Conservation (phyloP, 805 yeast species). For the Cyberlindnera nakhonratchasimensis region DNA sequence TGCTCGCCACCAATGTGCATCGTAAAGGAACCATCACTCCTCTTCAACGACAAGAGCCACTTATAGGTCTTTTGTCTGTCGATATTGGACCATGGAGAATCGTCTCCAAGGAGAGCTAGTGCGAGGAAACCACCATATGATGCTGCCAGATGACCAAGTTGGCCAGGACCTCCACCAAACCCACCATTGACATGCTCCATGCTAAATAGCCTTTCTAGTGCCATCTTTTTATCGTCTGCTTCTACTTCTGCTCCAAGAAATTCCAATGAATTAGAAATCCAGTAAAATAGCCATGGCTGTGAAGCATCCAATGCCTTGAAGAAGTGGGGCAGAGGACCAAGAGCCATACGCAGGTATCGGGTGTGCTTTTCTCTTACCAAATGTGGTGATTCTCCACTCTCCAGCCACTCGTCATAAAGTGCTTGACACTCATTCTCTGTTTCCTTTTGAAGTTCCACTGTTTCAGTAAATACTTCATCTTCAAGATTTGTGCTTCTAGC, state of each 20-base stretch:
- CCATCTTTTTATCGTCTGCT: slow-evolving; percentile 28
- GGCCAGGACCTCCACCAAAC: slow-evolving; percentile 82
- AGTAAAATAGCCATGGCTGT: slow-evolving; percentile 87
- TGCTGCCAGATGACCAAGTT: slow-evolving; percentile 80
- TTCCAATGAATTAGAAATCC: slow-evolving; percentile 62
- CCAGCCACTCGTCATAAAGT: slow-evolving; percentile 30
- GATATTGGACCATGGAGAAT: slow-evolving; percentile 39
- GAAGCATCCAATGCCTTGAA: slow-evolving; percentile 68
- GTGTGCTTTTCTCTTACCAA: slow-evolving; percentile 19
- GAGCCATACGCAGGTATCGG: slow-evolving; percentile 17
- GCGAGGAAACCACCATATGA: slow-evolving; percentile 75
- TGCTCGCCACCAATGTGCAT: slow-evolving; percentile 79
- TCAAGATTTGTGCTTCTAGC: slow-evolving; percentile 18
- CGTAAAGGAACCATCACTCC: slow-evolving; percentile 67
- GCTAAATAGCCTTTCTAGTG: slow-evolving; percentile 30
- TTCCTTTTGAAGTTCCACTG: slow-evolving; percentile 34
- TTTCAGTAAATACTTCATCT: slow-evolving; percentile 34
- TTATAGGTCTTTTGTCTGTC: slow-evolving; percentile 45
- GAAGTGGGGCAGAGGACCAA: slow-evolving; percentile 23
- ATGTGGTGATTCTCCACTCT: slow-evolving; percentile 17
- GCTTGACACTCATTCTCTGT: slow-evolving; percentile 29
- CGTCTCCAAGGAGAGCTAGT: slow-evolving; percentile 49
- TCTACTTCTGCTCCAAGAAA: slow-evolving; percentile 36
- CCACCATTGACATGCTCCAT: slow-evolving; percentile 50
- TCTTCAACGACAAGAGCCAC: slow-evolving; percentile 68